Conservation (phyloP, 306 rosid genomes). For the Glycine latifolia region DNA sequence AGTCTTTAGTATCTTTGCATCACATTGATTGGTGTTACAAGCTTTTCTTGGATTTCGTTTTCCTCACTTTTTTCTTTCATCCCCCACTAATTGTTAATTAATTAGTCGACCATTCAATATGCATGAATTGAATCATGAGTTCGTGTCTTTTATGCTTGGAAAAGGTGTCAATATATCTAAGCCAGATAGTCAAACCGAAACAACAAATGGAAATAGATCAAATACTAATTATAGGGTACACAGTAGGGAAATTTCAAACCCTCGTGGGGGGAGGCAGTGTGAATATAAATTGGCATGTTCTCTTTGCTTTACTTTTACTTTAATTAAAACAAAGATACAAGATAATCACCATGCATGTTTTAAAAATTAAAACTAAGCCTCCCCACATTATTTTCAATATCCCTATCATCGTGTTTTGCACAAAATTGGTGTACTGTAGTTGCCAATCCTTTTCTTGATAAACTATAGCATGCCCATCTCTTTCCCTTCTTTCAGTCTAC, state of each 20-base stretch:
- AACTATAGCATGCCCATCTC: not conserved
- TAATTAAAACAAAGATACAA: constrained; percentile 34
- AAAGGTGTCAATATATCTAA: not conserved
- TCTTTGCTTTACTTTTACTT: constrained; percentile 52
- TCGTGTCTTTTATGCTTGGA: not conserved
- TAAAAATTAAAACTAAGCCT: not conserved
- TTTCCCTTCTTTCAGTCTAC: not conserved
- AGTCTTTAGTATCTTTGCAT: constrained; percentile 39
- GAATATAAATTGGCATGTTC: constrained; percentile 33
- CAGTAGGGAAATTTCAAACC: constrained; percentile 37
- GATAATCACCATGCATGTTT: constrained; percentile 36
- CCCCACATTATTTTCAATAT: not conserved
- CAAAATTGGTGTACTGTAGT: not conserved
- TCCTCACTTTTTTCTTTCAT: constrained; percentile 10
- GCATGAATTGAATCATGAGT: too few relatives aligned
- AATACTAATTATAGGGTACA: constrained; percentile 35
- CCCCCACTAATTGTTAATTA: constrained; percentile 18
- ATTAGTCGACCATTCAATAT: too few relatives aligned
- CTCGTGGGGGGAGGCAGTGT: constrained; percentile 35
- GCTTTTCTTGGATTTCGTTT: constrained; percentile 49
- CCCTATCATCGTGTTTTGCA: constrained; percentile 55
- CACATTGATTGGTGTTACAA: constrained; percentile 36
- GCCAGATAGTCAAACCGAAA: constrained; percentile 45
- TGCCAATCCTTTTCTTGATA: not conserved
- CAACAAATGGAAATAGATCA: constrained; percentile 50